Conservation (phyloP, 345 rosid species). For the Rhodamnia rubescens region DNA sequence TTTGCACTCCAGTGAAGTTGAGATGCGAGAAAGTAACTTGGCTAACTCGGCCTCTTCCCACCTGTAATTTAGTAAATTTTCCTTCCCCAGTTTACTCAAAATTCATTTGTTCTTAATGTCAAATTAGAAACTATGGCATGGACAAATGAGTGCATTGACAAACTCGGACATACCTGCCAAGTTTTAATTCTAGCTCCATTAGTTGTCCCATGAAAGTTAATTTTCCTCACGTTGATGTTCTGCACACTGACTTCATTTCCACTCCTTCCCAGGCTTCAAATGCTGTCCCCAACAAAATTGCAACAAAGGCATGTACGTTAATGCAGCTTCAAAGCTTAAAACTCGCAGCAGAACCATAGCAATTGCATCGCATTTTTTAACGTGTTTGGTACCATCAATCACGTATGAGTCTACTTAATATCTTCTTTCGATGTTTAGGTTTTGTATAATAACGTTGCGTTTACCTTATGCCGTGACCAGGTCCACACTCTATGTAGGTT, state of each 20-base stretch:
- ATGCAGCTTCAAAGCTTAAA: neutral
- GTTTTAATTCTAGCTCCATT: slow-evolving; percentile 35
- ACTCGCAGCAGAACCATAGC: neutral
- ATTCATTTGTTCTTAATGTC: neutral
- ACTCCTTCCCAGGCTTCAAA: slow-evolving; percentile 8
- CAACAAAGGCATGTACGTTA: neutral
- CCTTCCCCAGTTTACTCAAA: neutral
- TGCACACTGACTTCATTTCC: slow-evolving; percentile 6
- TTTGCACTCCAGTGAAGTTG: slow-evolving; percentile 7
- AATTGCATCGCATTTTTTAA: neutral
- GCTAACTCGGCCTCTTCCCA: slow-evolving; percentile 10
- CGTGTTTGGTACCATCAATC: neutral
- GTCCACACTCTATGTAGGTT: neutral
- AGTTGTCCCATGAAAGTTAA: slow-evolving; percentile 6
- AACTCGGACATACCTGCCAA: slow-evolving; percentile 8
- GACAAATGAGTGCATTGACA: neutral
- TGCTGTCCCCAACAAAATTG: neutral
- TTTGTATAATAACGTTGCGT: neutral
- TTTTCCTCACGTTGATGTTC: neutral
- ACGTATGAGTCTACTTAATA: neutral
- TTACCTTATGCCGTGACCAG: slow-evolving; percentile 8
- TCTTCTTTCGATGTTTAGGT: no score
- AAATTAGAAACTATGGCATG: neutral
- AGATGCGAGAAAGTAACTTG: slow-evolving; percentile 13
- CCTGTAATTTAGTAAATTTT: slow-evolving; percentile 3